Evolutionary conservation across 108 stramenopile species (phyloP).

Genomic region (Schizochytrium sp.): DNA sequence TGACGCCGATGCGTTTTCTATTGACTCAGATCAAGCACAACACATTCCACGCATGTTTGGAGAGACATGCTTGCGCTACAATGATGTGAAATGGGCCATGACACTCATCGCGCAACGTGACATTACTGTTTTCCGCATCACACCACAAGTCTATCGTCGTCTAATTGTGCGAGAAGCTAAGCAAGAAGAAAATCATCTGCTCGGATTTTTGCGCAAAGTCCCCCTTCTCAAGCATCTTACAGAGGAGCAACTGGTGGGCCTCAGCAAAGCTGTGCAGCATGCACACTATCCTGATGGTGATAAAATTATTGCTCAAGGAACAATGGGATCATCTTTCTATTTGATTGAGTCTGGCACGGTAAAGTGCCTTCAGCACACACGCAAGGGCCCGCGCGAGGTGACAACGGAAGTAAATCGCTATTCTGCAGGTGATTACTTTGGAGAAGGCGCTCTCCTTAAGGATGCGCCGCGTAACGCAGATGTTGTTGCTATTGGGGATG

Average conservation of each 20-base stretch:
- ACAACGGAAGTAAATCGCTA: slow-evolving; percentile 39
- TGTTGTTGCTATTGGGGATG: slow-evolving; percentile 67
- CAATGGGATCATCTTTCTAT: slow-evolving; percentile 73
- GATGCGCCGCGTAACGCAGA: slow-evolving; percentile 77
- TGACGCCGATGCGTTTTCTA: background rate
- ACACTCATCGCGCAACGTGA: background rate
- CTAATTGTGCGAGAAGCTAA: slow-evolving; percentile 56
- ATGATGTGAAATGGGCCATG: background rate
- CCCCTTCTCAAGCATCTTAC: slow-evolving; percentile 71
- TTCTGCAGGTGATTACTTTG: slow-evolving; percentile 76
- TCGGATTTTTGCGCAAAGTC: slow-evolving; percentile 70
- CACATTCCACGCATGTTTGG: slow-evolving; percentile 7
- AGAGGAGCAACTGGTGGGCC: slow-evolving; percentile 73
- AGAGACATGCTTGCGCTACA: slow-evolving; percentile 42
- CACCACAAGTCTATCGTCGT: background rate
- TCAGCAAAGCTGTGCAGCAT: slow-evolving; percentile 70
- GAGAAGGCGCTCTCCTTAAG: slow-evolving; percentile 79
- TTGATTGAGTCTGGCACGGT: slow-evolving; percentile 74
- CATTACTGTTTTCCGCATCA: background rate
- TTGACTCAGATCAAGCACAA: background rate
- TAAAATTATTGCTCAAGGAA: slow-evolving; percentile 75
- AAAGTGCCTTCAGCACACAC: slow-evolving; percentile 71
- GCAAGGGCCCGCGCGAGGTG: slow-evolving; percentile 38
- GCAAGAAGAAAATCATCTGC: background rate
- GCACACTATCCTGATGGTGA: slow-evolving; percentile 65